A percentile compares a stretch with the other conserved stretches of the same genome.
Conservation (phyloP, 352 stramenopile species). For the Paralagenidium karlingii region DNA sequence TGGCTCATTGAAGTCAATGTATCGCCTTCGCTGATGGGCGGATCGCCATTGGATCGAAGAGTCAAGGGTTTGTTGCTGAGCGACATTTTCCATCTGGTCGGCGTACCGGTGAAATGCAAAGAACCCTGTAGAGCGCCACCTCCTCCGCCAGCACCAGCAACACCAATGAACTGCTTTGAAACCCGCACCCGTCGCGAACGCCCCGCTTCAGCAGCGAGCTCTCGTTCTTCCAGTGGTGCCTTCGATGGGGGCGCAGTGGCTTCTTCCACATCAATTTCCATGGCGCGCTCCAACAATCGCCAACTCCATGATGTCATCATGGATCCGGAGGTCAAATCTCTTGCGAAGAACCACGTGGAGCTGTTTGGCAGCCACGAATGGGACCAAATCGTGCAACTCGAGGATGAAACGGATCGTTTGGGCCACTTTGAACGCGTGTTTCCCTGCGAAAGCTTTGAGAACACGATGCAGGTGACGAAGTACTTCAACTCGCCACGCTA, state of each 20-base stretch:
- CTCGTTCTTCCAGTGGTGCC: neutral
- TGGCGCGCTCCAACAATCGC: conserved; percentile 13
- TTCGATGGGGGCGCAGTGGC: neutral
- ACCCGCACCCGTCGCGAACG: conserved; percentile 10
- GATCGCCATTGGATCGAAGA: conserved; percentile 49
- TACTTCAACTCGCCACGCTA: conserved; percentile 59
- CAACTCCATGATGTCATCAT: conserved; percentile 46
- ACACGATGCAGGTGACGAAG: conserved; percentile 13
- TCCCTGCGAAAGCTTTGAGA: conserved; percentile 12
- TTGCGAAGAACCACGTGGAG: conserved; percentile 35
- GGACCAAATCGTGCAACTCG: conserved; percentile 44
- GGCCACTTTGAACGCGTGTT: conserved; percentile 69
- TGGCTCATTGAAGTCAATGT: conserved; percentile 75
- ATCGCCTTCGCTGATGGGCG: conserved; percentile 68
- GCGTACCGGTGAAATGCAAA: conserved; percentile 40
- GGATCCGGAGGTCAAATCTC: conserved; percentile 18
- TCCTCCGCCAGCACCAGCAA: neutral
- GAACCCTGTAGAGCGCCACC: neutral
- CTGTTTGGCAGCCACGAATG: conserved; percentile 42
- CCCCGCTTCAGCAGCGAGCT: conserved; percentile 7
- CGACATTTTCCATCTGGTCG: conserved; percentile 72
- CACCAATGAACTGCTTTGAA: too few species aligned
- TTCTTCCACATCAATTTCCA: conserved; percentile 4
- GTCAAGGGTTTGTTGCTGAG: conserved; percentile 68
- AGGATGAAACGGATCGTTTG: conserved; percentile 52